Percentiles rank a stretch among this genome's conserved stretches.
Evolutionary conservation across 1,139 yeast genomes (phyloP).

Genomic region (Saccharomyces hybrid): DNA sequence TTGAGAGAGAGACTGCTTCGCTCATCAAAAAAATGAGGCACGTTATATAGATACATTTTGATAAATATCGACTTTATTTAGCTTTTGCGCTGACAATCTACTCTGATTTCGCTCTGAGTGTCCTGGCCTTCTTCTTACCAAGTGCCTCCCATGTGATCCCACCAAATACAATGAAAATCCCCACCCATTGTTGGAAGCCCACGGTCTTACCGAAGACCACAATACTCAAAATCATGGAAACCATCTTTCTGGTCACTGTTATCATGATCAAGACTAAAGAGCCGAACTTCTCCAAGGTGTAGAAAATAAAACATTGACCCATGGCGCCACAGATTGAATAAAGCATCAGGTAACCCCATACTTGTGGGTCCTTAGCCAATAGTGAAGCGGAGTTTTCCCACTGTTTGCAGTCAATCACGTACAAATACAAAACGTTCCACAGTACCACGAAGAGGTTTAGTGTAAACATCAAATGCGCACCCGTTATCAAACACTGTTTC

Average conservation of each 20-base stretch:
- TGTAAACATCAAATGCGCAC: slow-evolving; percentile 83
- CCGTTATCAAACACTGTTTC: slow-evolving; percentile 44
- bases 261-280: slow-evolving; percentile 82
- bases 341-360: slow-evolving; percentile 50
- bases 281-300: slow-evolving; percentile 76
- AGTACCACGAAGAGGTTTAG: slow-evolving; percentile 44
- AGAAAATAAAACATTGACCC: slow-evolving; percentile 88
- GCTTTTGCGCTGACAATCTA: neutral
- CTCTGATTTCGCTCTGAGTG: neutral
- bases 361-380: slow-evolving; percentile 41
- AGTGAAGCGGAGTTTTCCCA: slow-evolving; percentile 11
- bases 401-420: slow-evolving; percentile 21
- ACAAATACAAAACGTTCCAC: slow-evolving; percentile 39
- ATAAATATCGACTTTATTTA: neutral
- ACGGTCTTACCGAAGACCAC: slow-evolving; percentile 74
- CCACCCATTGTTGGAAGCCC: slow-evolving; percentile 61
- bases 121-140: slow-evolving; percentile 31
- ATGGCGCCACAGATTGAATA: slow-evolving; percentile 80
- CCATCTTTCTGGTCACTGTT: slow-evolving; percentile 93
- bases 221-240: slow-evolving; percentile 87
- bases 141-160: slow-evolving; percentile 71
- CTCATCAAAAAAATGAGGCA: slow-evolving; percentile 5
- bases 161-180: slow-evolving; percentile 70
- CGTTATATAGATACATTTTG: neutral
- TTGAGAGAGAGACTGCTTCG: slow-evolving; percentile 29